A percentile compares a stretch with the other conserved stretches of the same genome.
These are phyloP conservation scores for Kwoniella europaea DNA, from an alignment of 768 basidiomycete species.

Conservation along the genomic window DNA sequence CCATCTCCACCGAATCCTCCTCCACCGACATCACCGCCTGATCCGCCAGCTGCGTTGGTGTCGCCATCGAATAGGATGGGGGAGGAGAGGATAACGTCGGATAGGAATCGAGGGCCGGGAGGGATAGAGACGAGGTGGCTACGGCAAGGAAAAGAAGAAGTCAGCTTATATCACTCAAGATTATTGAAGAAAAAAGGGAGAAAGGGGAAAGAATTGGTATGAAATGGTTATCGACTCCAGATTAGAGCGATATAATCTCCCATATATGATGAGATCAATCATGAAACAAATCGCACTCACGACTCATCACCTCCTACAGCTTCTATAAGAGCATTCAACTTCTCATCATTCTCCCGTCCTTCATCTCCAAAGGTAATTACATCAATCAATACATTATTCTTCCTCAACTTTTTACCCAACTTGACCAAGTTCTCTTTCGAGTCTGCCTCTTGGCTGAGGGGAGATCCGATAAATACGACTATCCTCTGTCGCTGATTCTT, in stretches of 20 bases:
- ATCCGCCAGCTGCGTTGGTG: slow-evolving; percentile 52
- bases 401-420: slow-evolving; percentile 96
- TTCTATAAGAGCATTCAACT: slow-evolving; percentile 82
- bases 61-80: slow-evolving; percentile 77
- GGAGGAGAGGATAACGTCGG: slow-evolving; percentile 79
- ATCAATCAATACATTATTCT: slow-evolving; percentile 98
- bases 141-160: not conserved
- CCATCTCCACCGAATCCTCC: slow-evolving; percentile 71
- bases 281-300: slow-evolving; percentile 45
- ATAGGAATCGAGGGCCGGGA: slow-evolving; percentile 75
- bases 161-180: not conserved
- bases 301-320: slow-evolving; percentile 62
- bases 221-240: too few species aligned
- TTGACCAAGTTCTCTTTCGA: slow-evolving; percentile 81
- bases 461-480: slow-evolving; percentile 90
- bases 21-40: slow-evolving; percentile 49
- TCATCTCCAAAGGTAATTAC: slow-evolving; percentile 84
- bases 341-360: slow-evolving; percentile 66
- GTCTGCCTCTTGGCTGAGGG: slow-evolving; percentile 65
- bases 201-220: too few species aligned
- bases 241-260: too few species aligned
- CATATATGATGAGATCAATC: not conserved
- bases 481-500: slow-evolving; percentile 97
- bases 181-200: too few species aligned
- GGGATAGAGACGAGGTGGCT: slow-evolving; percentile 83